These are phyloP conservation scores for Trichoderma koningiopsis DNA, from an alignment of 2,329 filamentous ascomycete genomes.

Conservation along the genomic window DNA sequence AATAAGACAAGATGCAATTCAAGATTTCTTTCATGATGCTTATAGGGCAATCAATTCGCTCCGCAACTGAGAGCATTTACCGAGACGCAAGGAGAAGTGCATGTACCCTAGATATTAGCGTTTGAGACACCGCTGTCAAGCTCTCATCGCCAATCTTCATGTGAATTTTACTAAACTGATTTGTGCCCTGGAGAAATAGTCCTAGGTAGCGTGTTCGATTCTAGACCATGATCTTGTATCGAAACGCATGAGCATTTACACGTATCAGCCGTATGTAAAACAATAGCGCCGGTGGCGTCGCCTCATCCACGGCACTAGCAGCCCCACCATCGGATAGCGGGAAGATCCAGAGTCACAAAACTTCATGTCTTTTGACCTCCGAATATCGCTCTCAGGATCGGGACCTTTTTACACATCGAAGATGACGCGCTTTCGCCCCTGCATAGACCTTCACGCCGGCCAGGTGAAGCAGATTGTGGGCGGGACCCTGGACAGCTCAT, in stretches of 20 bases:
- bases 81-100: not conserved
- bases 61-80: not conserved
- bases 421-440: slow-evolving; percentile 95
- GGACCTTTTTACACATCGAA: slow-evolving; percentile 15
- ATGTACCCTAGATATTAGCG: not conserved
- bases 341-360: slow-evolving; percentile 12
- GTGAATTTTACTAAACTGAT: not conserved
- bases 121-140: not conserved
- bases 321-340: slow-evolving; percentile 21
- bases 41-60: too few relatives aligned
- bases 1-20: not conserved
- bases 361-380: not conserved
- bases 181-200: not conserved
- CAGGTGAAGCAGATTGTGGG: slow-evolving; percentile 98
- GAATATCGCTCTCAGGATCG: not conserved
- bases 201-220: not conserved
- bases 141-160: not conserved
- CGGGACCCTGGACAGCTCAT: slow-evolving; percentile 76
- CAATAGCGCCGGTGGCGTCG: slow-evolving; percentile 16
- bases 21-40: not conserved
- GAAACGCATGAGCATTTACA: not conserved
- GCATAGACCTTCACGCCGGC: slow-evolving; percentile 96
- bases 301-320: slow-evolving; percentile 13
- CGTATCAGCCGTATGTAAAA: not conserved
- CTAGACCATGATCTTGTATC: not conserved